These are phyloP conservation scores for Candida frijolesensis DNA, from an alignment of 1,139 yeast genomes.

Conservation along the genomic window DNA sequence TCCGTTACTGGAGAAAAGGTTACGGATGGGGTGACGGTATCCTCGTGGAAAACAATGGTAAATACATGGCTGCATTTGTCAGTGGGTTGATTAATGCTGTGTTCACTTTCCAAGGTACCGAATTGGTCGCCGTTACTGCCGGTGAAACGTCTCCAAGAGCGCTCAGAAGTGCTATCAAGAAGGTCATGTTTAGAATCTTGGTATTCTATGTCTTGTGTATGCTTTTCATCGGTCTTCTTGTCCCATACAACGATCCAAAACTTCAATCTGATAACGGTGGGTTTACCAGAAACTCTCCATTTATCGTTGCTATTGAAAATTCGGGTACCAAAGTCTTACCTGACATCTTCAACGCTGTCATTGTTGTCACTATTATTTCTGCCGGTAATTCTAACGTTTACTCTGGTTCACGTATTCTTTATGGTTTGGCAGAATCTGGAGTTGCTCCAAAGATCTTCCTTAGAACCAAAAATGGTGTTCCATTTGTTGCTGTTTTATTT, in stretches of 20 bases:
- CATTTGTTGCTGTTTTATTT: conserved; percentile 57
- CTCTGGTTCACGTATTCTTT: conserved; percentile 73
- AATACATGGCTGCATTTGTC: conserved; percentile 58
- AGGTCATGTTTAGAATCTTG: conserved; percentile 78
- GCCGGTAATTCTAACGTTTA: conserved; percentile 85
- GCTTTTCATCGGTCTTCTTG: conserved; percentile 79
- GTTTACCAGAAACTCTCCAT: conserved; percentile 52
- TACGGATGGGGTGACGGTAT: conserved; percentile 82
- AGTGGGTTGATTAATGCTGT: conserved; percentile 67
- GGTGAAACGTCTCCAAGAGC: conserved; percentile 69
- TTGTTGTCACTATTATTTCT: conserved; percentile 66
- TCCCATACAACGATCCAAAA: conserved; percentile 71
- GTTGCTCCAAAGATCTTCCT: conserved; percentile 62
- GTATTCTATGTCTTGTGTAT: conserved; percentile 79
- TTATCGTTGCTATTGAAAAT: conserved; percentile 59
- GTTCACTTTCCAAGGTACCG: conserved; percentile 81
- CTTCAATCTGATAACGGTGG: conserved; percentile 21
- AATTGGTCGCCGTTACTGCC: conserved; percentile 84
- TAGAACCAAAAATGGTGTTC: conserved; percentile 63
- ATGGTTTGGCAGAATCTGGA: conserved; percentile 62
- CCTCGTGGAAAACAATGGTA: conserved; percentile 33
- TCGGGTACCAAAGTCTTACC: conserved; percentile 73
- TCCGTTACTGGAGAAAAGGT: conserved; percentile 91
- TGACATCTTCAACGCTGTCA: conserved; percentile 75
- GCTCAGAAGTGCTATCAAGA: conserved; percentile 67